Evolutionary conservation across 306 rosid species (phyloP), one percentile per base, ranked within the genome.

Genomic region (Vigna nakashimae): DNA sequence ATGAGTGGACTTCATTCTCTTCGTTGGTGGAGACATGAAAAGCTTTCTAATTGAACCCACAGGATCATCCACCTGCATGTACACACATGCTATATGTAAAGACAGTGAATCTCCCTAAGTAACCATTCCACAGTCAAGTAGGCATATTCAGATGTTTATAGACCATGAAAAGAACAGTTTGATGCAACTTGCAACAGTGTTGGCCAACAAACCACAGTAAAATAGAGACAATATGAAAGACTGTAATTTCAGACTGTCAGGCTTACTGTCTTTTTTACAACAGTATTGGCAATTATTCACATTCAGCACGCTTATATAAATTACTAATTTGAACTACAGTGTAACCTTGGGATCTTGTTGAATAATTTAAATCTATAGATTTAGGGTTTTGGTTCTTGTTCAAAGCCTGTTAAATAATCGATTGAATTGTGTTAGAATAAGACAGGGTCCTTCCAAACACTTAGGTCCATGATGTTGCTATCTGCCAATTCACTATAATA

Each of bases 31-130:
- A 84, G 93, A 90, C 83, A 18, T 86, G 88, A 92, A 92, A 71
- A 96, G 93, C 71, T 83, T 88, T 68, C 92, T 85, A 40, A 91
- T 89, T 1, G 98, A 92, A 74, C 87, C 82, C 6, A 95, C 50
- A 4, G 99, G 99, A 81, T 92, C 97, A 73, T 92, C 93, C 12
- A 92, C 97, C 99, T 95, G 94, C 82, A 90, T 36, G 69, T 48
- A 84, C 56, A 75, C 51, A 66, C 9, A 68, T 9, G 46, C 62
- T 30, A 73, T 26, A 55, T 65, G 53, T 24, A 83, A 36, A 83
- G 84, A 76, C 60, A 13, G 53, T 64, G 42, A 60, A 57, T 49
- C 68, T 28, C 48, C 79, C 56, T 36, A 76, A 65, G 36, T 24
- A 26, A 52, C 16, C 20, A 42, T 55, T 76, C 62, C 34, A 77